Percentiles rank a stretch among this genome's conserved stretches.
These are phyloP conservation scores for Thielaviopsis punctulata DNA, from an alignment of 2,329 filamentous ascomycete species.

Conservation along the genomic window DNA sequence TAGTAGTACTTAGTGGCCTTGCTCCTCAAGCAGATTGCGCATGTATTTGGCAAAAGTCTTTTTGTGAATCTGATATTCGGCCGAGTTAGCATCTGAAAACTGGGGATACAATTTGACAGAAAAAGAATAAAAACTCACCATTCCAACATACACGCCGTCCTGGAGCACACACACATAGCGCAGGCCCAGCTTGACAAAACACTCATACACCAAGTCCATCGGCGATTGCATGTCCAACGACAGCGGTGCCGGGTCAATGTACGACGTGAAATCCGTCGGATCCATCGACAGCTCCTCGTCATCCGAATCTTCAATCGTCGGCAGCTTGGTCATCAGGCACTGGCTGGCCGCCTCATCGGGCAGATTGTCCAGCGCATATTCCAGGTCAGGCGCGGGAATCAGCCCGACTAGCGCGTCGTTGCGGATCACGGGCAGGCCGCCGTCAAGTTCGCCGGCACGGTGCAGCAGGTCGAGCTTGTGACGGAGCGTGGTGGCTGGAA, in stretches of 20 bases:
- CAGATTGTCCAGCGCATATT: slow-evolving; percentile 78
- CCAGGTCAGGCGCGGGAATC: slow-evolving; percentile 84
- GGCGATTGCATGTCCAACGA: slow-evolving; percentile 76
- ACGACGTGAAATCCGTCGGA: slow-evolving; percentile 74
- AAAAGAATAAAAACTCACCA: slow-evolving; percentile 39
- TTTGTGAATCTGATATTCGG: slow-evolving; percentile 55
- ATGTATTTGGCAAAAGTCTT: slow-evolving; percentile 94
- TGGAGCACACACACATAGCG: slow-evolving; percentile 80
- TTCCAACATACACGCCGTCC: slow-evolving; percentile 71
- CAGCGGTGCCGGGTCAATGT: slow-evolving; percentile 81
- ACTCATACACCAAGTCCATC: slow-evolving; percentile 91
- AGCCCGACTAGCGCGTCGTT: slow-evolving; percentile 68
- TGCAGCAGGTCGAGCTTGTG: slow-evolving; percentile 69
- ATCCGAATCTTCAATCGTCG: slow-evolving; percentile 45
- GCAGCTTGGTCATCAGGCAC: slow-evolving; percentile 65
- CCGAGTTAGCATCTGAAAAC: not conserved
- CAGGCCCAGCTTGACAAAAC: slow-evolving; percentile 84
- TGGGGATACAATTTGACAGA: too few species aligned
- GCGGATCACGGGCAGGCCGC: slow-evolving; percentile 73
- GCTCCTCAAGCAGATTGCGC: slow-evolving; percentile 55
- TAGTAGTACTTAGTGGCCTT: slow-evolving; percentile 12
- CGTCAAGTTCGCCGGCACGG: slow-evolving; percentile 74
- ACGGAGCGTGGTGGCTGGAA: slow-evolving; percentile 61
- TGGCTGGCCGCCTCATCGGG: slow-evolving; percentile 53
- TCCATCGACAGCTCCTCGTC: slow-evolving; percentile 35